phyloP scores from a whole-genome alignment of 2,329 filamentous ascomycete genomes.

The Colletotrichum camelliae region DNA sequence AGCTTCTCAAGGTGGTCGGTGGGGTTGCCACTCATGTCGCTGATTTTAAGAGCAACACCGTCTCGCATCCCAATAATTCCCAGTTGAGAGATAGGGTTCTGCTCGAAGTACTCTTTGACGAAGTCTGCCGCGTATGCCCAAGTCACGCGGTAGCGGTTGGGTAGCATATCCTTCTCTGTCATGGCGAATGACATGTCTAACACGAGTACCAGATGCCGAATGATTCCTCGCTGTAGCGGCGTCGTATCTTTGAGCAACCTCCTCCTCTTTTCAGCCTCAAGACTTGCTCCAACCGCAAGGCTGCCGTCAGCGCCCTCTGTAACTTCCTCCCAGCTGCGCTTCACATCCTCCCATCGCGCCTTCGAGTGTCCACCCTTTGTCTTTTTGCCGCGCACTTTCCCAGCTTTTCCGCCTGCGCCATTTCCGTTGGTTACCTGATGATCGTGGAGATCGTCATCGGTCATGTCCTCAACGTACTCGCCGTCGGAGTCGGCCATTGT shows the following conservation, averaged over 20 bases:
- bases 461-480: slow-evolving; percentile 70
- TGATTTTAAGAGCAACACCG: slow-evolving; percentile 83
- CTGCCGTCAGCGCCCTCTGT: slow-evolving; percentile 81
- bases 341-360: slow-evolving; percentile 71
- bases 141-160: slow-evolving; percentile 82
- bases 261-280: slow-evolving; percentile 81
- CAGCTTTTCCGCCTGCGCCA: background rate
- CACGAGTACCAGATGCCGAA: slow-evolving; percentile 91
- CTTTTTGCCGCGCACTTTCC: slow-evolving; percentile 29
- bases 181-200: slow-evolving; percentile 94
- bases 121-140: slow-evolving; percentile 87
- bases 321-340: slow-evolving; percentile 74
- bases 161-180: slow-evolving; percentile 92
- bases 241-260: slow-evolving; percentile 92
- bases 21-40: slow-evolving; percentile 90
- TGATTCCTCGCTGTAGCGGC: slow-evolving; percentile 93
- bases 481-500: slow-evolving; percentile 76
- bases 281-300: slow-evolving; percentile 75
- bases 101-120: slow-evolving; percentile 94
- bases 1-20: slow-evolving; percentile 84
- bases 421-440: slow-evolving; percentile 44
- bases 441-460: slow-evolving; percentile 67
- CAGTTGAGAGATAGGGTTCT: slow-evolving; percentile 97
- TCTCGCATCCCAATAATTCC: slow-evolving; percentile 93
- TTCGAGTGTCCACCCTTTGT: slow-evolving; percentile 40